A percentile compares a stretch with the other conserved stretches of the same genome.
Conservation (phyloP, 2,329 filamentous ascomycete species). For the Cercospora sp. region DNA sequence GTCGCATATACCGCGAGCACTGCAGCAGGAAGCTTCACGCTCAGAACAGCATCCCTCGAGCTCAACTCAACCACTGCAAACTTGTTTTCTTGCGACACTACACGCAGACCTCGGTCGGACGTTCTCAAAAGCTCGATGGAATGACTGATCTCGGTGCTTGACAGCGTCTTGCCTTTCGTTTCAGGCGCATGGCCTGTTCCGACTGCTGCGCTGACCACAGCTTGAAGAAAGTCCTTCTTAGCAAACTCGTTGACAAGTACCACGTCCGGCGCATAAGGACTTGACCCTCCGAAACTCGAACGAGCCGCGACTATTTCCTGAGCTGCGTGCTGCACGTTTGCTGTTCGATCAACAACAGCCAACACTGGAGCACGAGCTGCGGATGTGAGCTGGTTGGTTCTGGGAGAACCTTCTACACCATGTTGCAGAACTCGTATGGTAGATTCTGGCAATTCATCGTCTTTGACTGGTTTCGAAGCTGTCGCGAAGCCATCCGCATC, state of each 20-base stretch:
- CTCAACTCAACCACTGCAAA: slow-evolving; percentile 32
- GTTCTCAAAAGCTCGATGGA: slow-evolving; percentile 16
- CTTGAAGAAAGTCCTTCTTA: slow-evolving; percentile 57
- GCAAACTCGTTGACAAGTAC: slow-evolving; percentile 66
- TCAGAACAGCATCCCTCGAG: slow-evolving; percentile 24
- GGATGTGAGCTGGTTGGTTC: slow-evolving; percentile 41
- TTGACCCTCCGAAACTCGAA: slow-evolving; percentile 57
- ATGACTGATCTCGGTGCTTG: slow-evolving; percentile 2
- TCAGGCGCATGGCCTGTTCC: neutral
- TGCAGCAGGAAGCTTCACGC: slow-evolving; percentile 45
- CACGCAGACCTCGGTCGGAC: slow-evolving; percentile 16
- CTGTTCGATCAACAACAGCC: slow-evolving; percentile 63
- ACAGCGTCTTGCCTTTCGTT: slow-evolving; percentile 6
- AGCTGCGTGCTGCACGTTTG: slow-evolving; percentile 57
- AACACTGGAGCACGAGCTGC: slow-evolving; percentile 44
- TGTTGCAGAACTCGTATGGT: slow-evolving; percentile 42
- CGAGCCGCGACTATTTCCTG: slow-evolving; percentile 55
- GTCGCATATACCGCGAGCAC: slow-evolving; percentile 51
- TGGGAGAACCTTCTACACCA: slow-evolving; percentile 21
- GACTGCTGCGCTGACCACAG: slow-evolving; percentile 41
- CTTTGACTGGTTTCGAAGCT: slow-evolving; percentile 39
- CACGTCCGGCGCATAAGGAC: slow-evolving; percentile 63
- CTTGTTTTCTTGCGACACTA: slow-evolving; percentile 30
- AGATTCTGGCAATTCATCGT: slow-evolving; percentile 30
- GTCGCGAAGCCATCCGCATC: slow-evolving; percentile 54